These are phyloP conservation scores for Saccharomyces kudriavzevii DNA, from an alignment of 805 yeast species.

Conservation along the genomic window DNA sequence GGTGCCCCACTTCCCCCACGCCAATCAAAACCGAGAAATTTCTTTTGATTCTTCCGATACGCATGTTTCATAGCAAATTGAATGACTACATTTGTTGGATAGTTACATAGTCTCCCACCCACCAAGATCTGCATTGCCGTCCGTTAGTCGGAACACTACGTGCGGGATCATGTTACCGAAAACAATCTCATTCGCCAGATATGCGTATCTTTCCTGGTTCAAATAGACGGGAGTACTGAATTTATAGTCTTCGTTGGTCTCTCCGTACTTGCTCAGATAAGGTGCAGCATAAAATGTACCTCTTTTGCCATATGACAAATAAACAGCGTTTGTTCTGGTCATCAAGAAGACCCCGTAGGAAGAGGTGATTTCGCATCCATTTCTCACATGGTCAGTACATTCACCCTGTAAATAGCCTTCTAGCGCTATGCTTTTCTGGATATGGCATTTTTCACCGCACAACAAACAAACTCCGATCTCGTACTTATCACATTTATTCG, in stretches of 20 bases:
- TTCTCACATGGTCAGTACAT: slow-evolving; percentile 62
- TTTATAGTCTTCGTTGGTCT: slow-evolving; percentile 63
- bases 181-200: slow-evolving; percentile 62
- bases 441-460: slow-evolving; percentile 62
- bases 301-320: slow-evolving; percentile 51
- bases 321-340: slow-evolving; percentile 24
- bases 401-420: slow-evolving; percentile 58
- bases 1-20: background rate
- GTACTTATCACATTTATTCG: slow-evolving; percentile 32
- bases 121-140: slow-evolving; percentile 74
- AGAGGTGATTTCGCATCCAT: slow-evolving; percentile 41
- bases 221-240: slow-evolving; percentile 66
- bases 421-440: slow-evolving; percentile 47
- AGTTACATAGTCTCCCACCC: slow-evolving; percentile 71
- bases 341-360: slow-evolving; percentile 23
- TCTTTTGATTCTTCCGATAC: background rate
- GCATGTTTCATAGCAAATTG: background rate
- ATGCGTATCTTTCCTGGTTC: slow-evolving; percentile 52
- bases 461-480: slow-evolving; percentile 85
- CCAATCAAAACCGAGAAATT: background rate
- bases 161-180: slow-evolving; percentile 72
- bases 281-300: slow-evolving; percentile 86
- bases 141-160: slow-evolving; percentile 69
- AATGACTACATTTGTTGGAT: slow-evolving; percentile 77
- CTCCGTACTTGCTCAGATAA: slow-evolving; percentile 80